Conservation (phyloP, 805 yeast genomes). For the Lachancea meyersii region DNA sequence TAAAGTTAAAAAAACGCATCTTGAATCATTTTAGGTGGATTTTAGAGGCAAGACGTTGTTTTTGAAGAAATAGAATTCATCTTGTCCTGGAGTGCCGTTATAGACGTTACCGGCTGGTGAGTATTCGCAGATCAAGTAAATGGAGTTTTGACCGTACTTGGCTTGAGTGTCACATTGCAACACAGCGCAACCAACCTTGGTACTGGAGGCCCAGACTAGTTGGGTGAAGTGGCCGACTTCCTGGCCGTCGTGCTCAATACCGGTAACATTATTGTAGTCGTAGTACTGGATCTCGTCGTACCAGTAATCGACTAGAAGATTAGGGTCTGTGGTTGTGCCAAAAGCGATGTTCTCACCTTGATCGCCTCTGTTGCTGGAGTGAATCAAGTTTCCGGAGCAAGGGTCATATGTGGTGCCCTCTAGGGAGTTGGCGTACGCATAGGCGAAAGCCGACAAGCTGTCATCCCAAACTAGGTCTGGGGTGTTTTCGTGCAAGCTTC, state of each 20-base stretch:
- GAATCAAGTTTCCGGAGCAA: constrained; percentile 54
- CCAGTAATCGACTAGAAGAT: constrained; percentile 64
- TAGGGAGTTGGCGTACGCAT: constrained; percentile 39
- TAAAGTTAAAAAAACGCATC: background rate
- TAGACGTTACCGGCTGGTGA: constrained; percentile 46
- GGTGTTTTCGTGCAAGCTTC: constrained; percentile 42
- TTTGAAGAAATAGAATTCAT: constrained; percentile 36
- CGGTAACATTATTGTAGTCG: constrained; percentile 43
- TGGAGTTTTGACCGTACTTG: constrained; percentile 28
- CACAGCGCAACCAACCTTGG: constrained; percentile 60
- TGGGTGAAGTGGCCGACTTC: constrained; percentile 73
- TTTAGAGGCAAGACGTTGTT: constrained; percentile 40
- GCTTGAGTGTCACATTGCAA: constrained; percentile 15
- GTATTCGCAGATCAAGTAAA: constrained; percentile 69
- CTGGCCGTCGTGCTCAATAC: constrained; percentile 37
- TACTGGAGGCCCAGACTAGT: constrained; percentile 58
- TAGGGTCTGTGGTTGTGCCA: constrained; percentile 41
- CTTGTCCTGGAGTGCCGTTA: constrained; percentile 31
- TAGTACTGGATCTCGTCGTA: constrained; percentile 57
- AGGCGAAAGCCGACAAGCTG: constrained; percentile 43
- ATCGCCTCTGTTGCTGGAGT: constrained; percentile 39
- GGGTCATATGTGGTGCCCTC: constrained; percentile 42
- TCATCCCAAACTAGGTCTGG: constrained; percentile 45
- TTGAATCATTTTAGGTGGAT: background rate
- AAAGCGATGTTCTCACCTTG: constrained; percentile 78